Evolutionary conservation across 192 early-diverging fungal species (phyloP).

Genomic region (Phlyctochytrium arcticum): DNA sequence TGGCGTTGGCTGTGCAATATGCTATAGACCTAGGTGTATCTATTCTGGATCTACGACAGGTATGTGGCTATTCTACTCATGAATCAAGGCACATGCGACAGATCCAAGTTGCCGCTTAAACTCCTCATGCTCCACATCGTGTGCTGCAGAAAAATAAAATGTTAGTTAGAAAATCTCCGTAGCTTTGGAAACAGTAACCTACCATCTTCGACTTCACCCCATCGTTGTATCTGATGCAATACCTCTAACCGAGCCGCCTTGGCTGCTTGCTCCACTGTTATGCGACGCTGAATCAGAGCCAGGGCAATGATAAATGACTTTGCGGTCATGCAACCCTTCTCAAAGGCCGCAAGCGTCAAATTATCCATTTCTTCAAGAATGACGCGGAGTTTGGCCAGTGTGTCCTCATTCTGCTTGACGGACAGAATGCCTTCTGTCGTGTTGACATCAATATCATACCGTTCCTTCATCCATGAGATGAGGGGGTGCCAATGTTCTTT

Average conservation of each 20-base stretch:
- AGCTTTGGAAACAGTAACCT: constrained; percentile 14
- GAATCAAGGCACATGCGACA: constrained; percentile 44
- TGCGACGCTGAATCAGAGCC: constrained; percentile 71
- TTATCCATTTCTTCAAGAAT: constrained; percentile 57
- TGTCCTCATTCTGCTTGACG: constrained; percentile 60
- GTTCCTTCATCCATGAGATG: constrained; percentile 65
- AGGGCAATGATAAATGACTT: constrained; percentile 91
- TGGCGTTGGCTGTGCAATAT: no score
- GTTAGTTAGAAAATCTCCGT: background rate
- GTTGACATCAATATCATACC: constrained; percentile 65
- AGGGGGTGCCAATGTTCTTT: constrained; percentile 74
- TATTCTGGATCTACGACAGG: no score
- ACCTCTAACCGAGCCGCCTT: constrained; percentile 80
- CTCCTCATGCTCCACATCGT: constrained; percentile 73
- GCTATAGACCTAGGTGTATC: no score
- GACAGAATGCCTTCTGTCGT: constrained; percentile 69
- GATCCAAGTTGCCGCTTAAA: constrained; percentile 70
- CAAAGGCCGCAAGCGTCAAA: constrained; percentile 83
- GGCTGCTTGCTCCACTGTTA: constrained; percentile 74
- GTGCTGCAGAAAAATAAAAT: constrained; percentile 34
- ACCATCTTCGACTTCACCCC: constrained; percentile 89
- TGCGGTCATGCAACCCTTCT: constrained; percentile 74
- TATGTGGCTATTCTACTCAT: no score
- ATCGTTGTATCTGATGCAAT: constrained; percentile 78
- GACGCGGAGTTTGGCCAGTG: constrained; percentile 51